Percentiles rank a stretch among this genome's conserved stretches.
These are phyloP conservation scores for Monosporozyma solicola DNA, from an alignment of 805 yeast species.

Conservation along the genomic window DNA sequence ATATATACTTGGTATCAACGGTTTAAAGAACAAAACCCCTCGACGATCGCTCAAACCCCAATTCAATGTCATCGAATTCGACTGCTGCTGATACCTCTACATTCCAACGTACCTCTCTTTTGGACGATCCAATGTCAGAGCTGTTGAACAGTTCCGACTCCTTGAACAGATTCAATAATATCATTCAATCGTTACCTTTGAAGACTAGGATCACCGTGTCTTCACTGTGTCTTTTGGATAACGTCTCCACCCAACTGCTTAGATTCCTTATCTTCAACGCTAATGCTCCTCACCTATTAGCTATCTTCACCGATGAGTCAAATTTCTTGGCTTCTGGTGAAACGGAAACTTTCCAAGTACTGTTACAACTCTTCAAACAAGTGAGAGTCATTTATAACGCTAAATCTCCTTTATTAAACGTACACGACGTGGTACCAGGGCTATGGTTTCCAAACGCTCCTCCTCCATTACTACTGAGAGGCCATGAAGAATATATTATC, in stretches of 20 bases:
- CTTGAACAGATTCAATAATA: conserved; percentile 17
- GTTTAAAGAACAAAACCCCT: too few relatives aligned
- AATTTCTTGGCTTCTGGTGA: conserved; percentile 46
- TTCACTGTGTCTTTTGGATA: conserved; percentile 70
- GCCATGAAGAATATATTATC: conserved; percentile 40
- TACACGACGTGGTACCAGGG: conserved; percentile 63
- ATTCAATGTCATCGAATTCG: neutral
- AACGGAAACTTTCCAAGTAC: conserved; percentile 50
- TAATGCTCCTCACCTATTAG: conserved; percentile 42
- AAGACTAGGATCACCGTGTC: conserved; percentile 58
- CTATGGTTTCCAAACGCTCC: conserved; percentile 56
- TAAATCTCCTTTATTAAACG: conserved; percentile 63
- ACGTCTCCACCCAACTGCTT: conserved; percentile 70
- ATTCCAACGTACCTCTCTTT: neutral
- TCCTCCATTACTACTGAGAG: conserved; percentile 49
- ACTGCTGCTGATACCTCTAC: neutral
- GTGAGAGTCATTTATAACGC: conserved; percentile 59
- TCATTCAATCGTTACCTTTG: conserved; percentile 25
- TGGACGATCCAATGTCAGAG: neutral
- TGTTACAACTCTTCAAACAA: conserved; percentile 70
- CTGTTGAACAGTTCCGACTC: conserved; percentile 9
- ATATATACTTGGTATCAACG: too few relatives aligned
- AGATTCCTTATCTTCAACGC: conserved; percentile 65
- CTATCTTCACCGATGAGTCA: conserved; percentile 49
- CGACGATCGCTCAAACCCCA: neutral